Evolutionary conservation across 2,329 filamentous ascomycete species (phyloP).

Genomic region (Colletotrichum lindemuthianum): DNA sequence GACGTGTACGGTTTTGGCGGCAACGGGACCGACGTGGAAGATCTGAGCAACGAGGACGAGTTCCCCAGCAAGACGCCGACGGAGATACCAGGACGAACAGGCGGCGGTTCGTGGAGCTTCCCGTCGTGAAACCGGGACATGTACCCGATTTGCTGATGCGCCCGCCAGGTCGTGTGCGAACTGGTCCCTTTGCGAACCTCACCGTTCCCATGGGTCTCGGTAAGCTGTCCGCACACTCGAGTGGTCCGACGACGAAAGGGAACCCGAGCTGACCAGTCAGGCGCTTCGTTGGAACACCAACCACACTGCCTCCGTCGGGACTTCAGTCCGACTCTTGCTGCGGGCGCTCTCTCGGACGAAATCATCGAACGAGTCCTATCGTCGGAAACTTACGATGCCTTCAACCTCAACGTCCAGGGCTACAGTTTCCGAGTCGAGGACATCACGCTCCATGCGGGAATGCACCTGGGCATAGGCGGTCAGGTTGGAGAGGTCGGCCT

Average conservation of each 20-base stretch:
- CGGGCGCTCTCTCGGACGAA: constrained; percentile 1
- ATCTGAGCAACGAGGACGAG: not conserved
- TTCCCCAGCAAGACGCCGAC: not conserved
- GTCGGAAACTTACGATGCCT: not conserved
- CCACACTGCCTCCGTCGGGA: constrained; percentile 17
- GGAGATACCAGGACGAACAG: not conserved
- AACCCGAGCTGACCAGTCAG: not conserved
- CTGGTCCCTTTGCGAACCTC: constrained; percentile 13
- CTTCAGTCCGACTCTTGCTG: constrained; percentile 5
- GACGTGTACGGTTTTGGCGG: constrained; percentile 28
- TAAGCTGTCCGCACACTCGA: not conserved
- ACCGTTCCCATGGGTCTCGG: constrained; percentile 21
- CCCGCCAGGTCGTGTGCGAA: not conserved
- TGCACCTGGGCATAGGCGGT: constrained; percentile 13
- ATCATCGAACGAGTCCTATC: not conserved
- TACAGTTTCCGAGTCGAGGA: constrained; percentile 9
- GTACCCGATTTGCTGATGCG: not conserved
- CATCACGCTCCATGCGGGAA: constrained; percentile 1
- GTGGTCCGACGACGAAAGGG: rapidly evolving
- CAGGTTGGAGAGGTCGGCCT: not conserved
- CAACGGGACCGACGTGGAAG: constrained; percentile 19
- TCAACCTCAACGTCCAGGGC: not conserved
- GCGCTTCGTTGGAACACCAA: not conserved
- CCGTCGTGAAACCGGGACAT: not conserved
- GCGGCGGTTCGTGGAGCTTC: not conserved